Evolutionary conservation across 2,329 filamentous ascomycete genomes (phyloP), one percentile per base, ranked within the genome.

Genomic region (Botrytis byssoidea): DNA sequence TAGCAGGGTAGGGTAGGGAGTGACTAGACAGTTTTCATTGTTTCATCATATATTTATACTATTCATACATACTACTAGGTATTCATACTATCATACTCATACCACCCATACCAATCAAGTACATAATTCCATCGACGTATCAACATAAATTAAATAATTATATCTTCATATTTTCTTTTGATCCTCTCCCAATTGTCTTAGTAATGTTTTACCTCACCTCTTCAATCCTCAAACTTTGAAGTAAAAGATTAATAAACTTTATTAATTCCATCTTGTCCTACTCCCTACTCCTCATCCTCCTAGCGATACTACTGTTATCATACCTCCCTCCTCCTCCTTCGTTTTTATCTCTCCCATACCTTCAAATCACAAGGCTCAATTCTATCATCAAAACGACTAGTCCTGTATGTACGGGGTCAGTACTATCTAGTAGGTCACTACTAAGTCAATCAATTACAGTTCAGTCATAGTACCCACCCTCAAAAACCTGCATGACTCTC

Each of bases 281-380:
- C 37, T 40, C 37, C n/a, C n/a, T n/a, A n/a, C n/a, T n/a, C n/a
- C n/a, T n/a, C n/a, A n/a, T n/a, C n/a, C 37, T 9, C 12, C 37
- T 40, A 35, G 9, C 37, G 0, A 37, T 12, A 35, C 35, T 37
- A 37, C 37, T 40, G 10, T 40, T 40, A 18, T 63, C 60, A 40
- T 63, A 8, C 35, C 22, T 37, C 5, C 55, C 32, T 22, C 20
- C 37, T 22, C 20, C 37, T 14, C 60, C 16, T 42, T 6, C 42
- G 42, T 44, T 44, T 44, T 44, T 1, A 44, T 44, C 42, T 12
- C 16, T 25, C 40, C 9, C 12, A 20, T 37, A 35, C 20, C 59
- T 25, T 46, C n/a, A 14, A 14, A 65, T 65, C 63, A 65, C 63
- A 29, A 65, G 63, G 63, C 63, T 46, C 63, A 46, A 25, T 65